Conservation (phyloP, 163 green algal genomes). For the Prototheca wickerhamii region DNA sequence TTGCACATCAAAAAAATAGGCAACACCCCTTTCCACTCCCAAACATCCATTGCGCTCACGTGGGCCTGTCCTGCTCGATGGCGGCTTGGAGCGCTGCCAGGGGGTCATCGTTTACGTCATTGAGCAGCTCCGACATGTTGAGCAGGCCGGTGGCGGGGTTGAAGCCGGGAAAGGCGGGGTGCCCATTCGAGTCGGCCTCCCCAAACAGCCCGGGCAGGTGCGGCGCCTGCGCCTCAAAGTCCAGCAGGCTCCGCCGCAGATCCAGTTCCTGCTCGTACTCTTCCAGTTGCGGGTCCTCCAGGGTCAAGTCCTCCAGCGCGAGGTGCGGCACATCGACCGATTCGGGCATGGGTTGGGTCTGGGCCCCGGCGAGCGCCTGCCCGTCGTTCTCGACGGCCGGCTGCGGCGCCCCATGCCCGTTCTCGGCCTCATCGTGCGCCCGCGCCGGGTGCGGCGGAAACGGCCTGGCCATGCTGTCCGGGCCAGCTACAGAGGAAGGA, state of each 20-base stretch:
- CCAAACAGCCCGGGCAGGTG: constrained; percentile 1
- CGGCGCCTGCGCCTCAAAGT: neutral
- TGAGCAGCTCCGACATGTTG: neutral
- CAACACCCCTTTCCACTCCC: too few species aligned
- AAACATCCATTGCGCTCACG: constrained; percentile 4
- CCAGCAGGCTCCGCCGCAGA: too few species aligned
- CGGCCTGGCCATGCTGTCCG: neutral
- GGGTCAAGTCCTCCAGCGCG: constrained; percentile 2
- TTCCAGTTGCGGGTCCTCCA: constrained; percentile 6
- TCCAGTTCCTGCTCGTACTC: constrained; percentile 1
- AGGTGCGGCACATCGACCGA: too few species aligned
- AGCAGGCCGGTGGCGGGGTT: neutral
- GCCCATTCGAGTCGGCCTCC: neutral
- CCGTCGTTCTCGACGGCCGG: neutral
- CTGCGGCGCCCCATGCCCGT: neutral
- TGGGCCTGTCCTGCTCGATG: constrained; percentile 22
- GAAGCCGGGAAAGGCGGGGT: neutral
- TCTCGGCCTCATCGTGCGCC: neutral
- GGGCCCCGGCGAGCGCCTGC: neutral
- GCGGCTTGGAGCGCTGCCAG: constrained; percentile 12
- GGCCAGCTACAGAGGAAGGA: constrained; percentile 38
- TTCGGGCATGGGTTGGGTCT: too few species aligned
- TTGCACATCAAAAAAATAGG: too few species aligned
- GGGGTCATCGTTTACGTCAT: constrained; percentile 7
- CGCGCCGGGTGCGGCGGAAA: neutral